Base-by-base conservation (phyloP, 805 yeast species). In the Starmera caribaea region DNA sequence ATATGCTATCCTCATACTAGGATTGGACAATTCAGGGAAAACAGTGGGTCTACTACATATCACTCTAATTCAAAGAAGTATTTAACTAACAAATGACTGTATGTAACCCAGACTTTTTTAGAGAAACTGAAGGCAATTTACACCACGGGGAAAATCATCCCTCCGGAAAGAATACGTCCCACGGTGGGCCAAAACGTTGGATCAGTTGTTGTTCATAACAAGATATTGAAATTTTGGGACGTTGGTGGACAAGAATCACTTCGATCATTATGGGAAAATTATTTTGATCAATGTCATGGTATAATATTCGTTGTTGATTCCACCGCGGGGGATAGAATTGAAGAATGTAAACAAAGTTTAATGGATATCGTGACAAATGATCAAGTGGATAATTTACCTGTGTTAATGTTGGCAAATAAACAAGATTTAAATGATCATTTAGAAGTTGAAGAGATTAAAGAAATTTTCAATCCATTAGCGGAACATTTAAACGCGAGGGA, bases 1-100 rank as follows among this genome's bases (percentile, higher is more conserved):
- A 58, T 84, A 84, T 54, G 76, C 88, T 1, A 73, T 84, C 3
- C 69, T 90, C 36, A 84, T 90, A 30, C 66, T 90, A 16, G 98
- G 98, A 15, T 71, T 90, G 26, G 97, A 90, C 59, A 89, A 90
- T 65, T 96, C 97, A 0, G 98, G 98, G 1, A 90, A 90, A 58
- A 92, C 97, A 12, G 62, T 58, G 40, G 32, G 56, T 48, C 59
- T 65, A 10, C 62, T 21, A n/a, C n/a, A n/a, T n/a, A n/a, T n/a
- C n/a, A n/a, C n/a, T n/a, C n/a, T n/a, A n/a, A n/a, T n/a, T n/a
- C n/a, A n/a, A n/a, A n/a, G n/a, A n/a, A n/a, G n/a, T n/a, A n/a
- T n/a, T n/a, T 3, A 5, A 29, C 36, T 38, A 38, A 32, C 34
- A 33, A 21, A 21, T n/a, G n/a, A n/a, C n/a, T n/a, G n/a, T n/a